phyloP scores from a whole-genome alignment of 2,329 filamentous ascomycete species.

The Ploettnerulaceae sp. region DNA sequence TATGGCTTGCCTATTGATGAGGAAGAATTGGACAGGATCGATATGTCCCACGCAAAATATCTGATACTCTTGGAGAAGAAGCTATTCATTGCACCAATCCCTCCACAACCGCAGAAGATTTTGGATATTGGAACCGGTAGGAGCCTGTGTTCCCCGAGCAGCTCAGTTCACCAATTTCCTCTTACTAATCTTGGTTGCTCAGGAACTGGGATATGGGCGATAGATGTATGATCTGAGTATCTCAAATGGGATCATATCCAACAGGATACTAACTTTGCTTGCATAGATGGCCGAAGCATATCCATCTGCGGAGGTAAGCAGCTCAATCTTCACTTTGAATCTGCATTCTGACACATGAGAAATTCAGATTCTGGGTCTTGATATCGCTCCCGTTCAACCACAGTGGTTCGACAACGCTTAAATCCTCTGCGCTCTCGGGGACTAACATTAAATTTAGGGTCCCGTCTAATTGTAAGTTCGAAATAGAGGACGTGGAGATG shows the following conservation, averaged over 20 bases:
- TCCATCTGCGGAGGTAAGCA: conserved; percentile 31
- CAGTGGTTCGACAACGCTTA: conserved; percentile 15
- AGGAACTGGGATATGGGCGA: conserved; percentile 25
- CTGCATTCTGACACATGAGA: not conserved
- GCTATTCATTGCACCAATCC: conserved; percentile 28
- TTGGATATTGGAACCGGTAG: conserved; percentile 34
- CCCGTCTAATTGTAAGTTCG: conserved; percentile 47
- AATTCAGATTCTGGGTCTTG: conserved; percentile 26
- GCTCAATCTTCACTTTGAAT: not conserved
- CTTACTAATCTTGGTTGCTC: not conserved
- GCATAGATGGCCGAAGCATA: conserved; percentile 26
- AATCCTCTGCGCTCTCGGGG: not conserved
- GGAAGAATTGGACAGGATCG: conserved; percentile 39
- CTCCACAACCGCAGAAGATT: conserved; percentile 31
- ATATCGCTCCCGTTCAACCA: conserved; percentile 34
- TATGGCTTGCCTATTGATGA: conserved; percentile 38
- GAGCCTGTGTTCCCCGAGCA: too few relatives aligned
- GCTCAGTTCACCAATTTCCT: too few relatives aligned
- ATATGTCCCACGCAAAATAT: conserved; percentile 38
- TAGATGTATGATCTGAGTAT: conserved; percentile 14
- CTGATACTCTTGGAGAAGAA: conserved; percentile 25
- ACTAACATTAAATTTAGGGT: conserved; percentile 25
- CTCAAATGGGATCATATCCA: too few relatives aligned
- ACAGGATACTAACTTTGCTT: not conserved
- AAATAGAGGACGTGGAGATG: conserved; percentile 48